Evolutionary conservation across 2,329 filamentous ascomycete species (phyloP).

Genomic region (Fusarium xyrophilum): DNA sequence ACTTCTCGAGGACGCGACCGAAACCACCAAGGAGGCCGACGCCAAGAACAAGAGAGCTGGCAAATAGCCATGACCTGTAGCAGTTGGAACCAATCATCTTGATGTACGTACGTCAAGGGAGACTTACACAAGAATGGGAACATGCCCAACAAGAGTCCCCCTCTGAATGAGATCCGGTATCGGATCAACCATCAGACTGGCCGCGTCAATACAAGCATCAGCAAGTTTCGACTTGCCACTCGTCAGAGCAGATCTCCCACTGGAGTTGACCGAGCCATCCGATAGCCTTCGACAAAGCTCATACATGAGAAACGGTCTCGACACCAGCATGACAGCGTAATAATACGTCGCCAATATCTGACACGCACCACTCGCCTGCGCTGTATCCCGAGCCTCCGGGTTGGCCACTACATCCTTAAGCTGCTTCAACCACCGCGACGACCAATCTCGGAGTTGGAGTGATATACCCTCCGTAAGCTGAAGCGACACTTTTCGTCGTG

Average conservation of each 20-base stretch:
- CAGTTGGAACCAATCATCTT: background rate
- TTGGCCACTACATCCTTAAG: conserved; percentile 50
- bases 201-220: conserved; percentile 63
- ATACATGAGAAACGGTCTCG: conserved; percentile 63
- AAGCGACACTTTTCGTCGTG: conserved; percentile 59
- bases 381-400: conserved; percentile 30
- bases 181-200: conserved; percentile 60
- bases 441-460: conserved; percentile 60
- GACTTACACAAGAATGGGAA: conserved; percentile 59
- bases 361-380: conserved; percentile 54
- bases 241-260: conserved; percentile 34
- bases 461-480: conserved; percentile 62
- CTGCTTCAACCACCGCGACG: conserved; percentile 54
- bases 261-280: conserved; percentile 38
- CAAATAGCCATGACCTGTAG: conserved; percentile 60
- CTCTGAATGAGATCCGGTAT: conserved; percentile 54
- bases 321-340: conserved; percentile 64
- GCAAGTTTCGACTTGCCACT: conserved; percentile 59
- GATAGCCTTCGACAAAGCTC: conserved; percentile 57
- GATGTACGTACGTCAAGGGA: accelerated
- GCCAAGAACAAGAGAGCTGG: conserved; percentile 59
- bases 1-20: conserved; percentile 59
- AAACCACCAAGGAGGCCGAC: conserved; percentile 60
- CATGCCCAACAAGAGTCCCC: conserved; percentile 52
- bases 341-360: conserved; percentile 62